Evolutionary conservation across 23 red algal genomes (phyloP), one percentile per base, ranked within the genome.

Genomic region (Cyanidioschyzon merolae): DNA sequence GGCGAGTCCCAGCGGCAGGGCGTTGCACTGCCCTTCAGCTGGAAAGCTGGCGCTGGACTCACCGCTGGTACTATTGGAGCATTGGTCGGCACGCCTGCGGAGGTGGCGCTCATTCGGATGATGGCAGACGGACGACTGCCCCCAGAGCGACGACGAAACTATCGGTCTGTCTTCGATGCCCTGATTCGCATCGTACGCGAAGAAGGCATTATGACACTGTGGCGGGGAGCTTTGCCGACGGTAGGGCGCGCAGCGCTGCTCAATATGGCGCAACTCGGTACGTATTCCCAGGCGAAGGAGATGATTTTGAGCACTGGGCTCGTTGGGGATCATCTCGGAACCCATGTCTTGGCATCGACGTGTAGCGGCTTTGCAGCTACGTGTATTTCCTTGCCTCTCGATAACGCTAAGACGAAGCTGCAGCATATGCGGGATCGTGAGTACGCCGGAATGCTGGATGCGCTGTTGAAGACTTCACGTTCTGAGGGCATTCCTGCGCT

Each of bases 81-180:
- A 16, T 83, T 68, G 63, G 75, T 91, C 16, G 79, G 84, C 31
- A 88, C 75, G 0, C 90, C 90, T 31, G 85, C 85, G 0, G 90
- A 95, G 58, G 77, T 95, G 40, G 58, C 86, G 27, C 83, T 98
- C 77, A 88, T 98, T 58, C 84, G 94, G 32, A 91, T 98, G 88
- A 88, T 84, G 74, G 79, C 74, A 36, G 94, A 98, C 80, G 89
- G 86, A 18, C 59, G 87, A 21, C 59, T 90, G 27, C 77, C 86
- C 37, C 76, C 74, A 36, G 80, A 79, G 45, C 58, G 58, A 68
- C 85, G 89, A 39, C 81, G 83, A 41, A 90, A 88, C 25, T 98
- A 98, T 76, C 50, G 75, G 34, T 57, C 85, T 68, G 87, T 98
- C 0, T 57, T 76, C 26, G 80, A 88, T 51, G 94, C 94, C 18